Evolutionary conservation across 2,329 filamentous ascomycete species (phyloP).

Genomic region (Talaromyces sp.): DNA sequence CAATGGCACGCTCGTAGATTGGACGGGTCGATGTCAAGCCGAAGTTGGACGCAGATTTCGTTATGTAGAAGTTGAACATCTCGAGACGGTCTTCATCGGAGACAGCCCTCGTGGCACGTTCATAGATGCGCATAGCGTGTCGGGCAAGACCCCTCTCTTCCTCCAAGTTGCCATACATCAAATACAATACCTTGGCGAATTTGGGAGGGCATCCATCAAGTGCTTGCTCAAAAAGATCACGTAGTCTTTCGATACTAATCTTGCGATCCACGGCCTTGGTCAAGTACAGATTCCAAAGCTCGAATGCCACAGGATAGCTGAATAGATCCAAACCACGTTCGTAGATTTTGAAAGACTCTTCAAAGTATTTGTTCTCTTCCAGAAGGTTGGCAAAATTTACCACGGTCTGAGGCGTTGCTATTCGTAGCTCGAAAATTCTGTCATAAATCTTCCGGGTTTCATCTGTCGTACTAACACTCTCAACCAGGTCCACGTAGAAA

Average conservation of each 20-base stretch:
- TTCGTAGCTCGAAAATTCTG: constrained; percentile 94
- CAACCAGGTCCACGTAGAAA: constrained; percentile 96
- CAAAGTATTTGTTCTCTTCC: constrained; percentile 90
- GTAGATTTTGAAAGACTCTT: constrained; percentile 97
- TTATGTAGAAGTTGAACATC: constrained; percentile 99
- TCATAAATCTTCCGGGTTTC: constrained; percentile 95
- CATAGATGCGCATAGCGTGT: constrained; percentile 98
- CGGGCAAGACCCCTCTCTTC: constrained; percentile 91
- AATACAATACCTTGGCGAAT: constrained; percentile 90
- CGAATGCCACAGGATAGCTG: constrained; percentile 95
- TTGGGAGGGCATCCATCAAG: constrained; percentile 91
- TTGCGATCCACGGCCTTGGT: constrained; percentile 96
- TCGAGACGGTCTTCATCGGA: constrained; percentile 90
- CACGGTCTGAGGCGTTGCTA: constrained; percentile 95
- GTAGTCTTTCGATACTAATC: constrained; percentile 87
- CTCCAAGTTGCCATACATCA: constrained; percentile 97
- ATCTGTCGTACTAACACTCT: constrained; percentile 84
- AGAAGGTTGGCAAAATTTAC: constrained; percentile 97
- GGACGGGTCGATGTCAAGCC: constrained; percentile 88
- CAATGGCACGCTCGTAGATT: constrained; percentile 95
- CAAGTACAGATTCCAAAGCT: constrained; percentile 96
- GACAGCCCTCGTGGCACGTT: constrained; percentile 89
- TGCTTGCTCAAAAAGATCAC: constrained; percentile 95
- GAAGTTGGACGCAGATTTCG: constrained; percentile 96
- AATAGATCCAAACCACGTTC: constrained; percentile 97